phyloP scores from a whole-genome alignment of 2,329 filamentous ascomycete species.

The Hypoxylon sp. region DNA sequence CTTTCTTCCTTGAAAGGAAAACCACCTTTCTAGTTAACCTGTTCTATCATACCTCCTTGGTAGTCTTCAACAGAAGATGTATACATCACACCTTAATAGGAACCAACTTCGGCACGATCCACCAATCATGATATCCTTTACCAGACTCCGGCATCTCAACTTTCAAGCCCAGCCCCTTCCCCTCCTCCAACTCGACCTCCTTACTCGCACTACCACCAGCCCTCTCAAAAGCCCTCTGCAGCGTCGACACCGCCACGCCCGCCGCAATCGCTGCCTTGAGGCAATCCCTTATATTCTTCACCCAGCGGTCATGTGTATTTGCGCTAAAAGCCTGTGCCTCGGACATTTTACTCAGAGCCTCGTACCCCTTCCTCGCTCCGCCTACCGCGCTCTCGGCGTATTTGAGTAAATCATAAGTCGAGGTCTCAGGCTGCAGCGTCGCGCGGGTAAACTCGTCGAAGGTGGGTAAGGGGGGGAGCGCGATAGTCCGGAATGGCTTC shows the following conservation, averaged over 20 bases:
- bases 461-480: slow-evolving; percentile 74
- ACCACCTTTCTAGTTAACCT: not conserved
- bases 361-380: slow-evolving; percentile 67
- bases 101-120: slow-evolving; percentile 69
- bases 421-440: slow-evolving; percentile 57
- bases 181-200: slow-evolving; percentile 31
- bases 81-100: slow-evolving; percentile 35
- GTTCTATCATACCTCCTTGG: not conserved
- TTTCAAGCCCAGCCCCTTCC: slow-evolving; percentile 56
- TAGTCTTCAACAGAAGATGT: not conserved
- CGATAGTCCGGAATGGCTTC: slow-evolving; percentile 81
- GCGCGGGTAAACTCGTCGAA: slow-evolving; percentile 70
- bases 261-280: slow-evolving; percentile 79
- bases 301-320: slow-evolving; percentile 73
- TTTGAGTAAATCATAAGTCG: slow-evolving; percentile 58
- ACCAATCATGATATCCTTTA: slow-evolving; percentile 73
- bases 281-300: slow-evolving; percentile 68
- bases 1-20: too few species aligned
- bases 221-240: slow-evolving; percentile 66
- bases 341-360: slow-evolving; percentile 66
- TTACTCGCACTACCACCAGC: slow-evolving; percentile 22
- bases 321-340: slow-evolving; percentile 67
- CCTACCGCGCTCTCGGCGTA: slow-evolving; percentile 62
- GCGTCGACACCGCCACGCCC: slow-evolving; percentile 71
- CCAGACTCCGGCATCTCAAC: slow-evolving; percentile 66